These are phyloP conservation scores for Fonsecaea multimorphosa DNA, from an alignment of 2,329 filamentous ascomycete genomes.

Conservation along the genomic window DNA sequence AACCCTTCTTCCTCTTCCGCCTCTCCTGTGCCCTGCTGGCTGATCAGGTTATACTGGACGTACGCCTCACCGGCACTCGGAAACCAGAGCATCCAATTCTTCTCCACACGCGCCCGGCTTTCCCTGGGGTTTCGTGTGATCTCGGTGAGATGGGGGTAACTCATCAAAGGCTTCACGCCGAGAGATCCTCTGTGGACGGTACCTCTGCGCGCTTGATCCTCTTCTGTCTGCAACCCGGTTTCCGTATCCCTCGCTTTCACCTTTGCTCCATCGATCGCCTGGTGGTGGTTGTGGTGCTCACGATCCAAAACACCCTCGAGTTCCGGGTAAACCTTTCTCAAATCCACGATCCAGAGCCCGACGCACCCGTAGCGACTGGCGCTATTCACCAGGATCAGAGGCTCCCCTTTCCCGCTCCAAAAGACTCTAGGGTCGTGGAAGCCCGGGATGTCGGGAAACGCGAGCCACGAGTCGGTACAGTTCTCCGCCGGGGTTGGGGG, in stretches of 20 bases:
- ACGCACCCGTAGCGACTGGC: conserved; percentile 45
- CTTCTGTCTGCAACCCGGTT: not conserved
- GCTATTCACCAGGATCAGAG: conserved; percentile 47
- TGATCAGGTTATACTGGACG: conserved; percentile 47
- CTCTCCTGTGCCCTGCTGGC: conserved; percentile 29
- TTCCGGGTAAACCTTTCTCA: conserved; percentile 37
- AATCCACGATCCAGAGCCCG: conserved; percentile 45
- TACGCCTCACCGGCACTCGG: conserved; percentile 43
- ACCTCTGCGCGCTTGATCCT: not conserved
- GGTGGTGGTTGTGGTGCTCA: not conserved
- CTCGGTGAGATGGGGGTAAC: conserved; percentile 45
- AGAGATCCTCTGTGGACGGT: not conserved
- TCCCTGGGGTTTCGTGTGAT: conserved; percentile 47
- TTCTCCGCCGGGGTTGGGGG: conserved; percentile 48
- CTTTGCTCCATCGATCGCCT: not conserved
- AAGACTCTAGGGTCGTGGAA: conserved; percentile 52
- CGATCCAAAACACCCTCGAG: conserved; percentile 14
- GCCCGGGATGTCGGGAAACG: conserved; percentile 48
- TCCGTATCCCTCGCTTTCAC: conserved; percentile 5
- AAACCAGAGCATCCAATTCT: conserved; percentile 52
- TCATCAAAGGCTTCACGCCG: conserved; percentile 33
- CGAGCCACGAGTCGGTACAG: conserved; percentile 44
- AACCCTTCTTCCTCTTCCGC: not conserved
- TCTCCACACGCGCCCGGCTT: conserved; percentile 46
- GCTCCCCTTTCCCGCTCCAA: conserved; percentile 49